A percentile compares a stretch with the other conserved stretches of the same genome.
Evolutionary conservation across 306 rosid genomes (phyloP).

Genomic region (Lathyrus sativus): DNA sequence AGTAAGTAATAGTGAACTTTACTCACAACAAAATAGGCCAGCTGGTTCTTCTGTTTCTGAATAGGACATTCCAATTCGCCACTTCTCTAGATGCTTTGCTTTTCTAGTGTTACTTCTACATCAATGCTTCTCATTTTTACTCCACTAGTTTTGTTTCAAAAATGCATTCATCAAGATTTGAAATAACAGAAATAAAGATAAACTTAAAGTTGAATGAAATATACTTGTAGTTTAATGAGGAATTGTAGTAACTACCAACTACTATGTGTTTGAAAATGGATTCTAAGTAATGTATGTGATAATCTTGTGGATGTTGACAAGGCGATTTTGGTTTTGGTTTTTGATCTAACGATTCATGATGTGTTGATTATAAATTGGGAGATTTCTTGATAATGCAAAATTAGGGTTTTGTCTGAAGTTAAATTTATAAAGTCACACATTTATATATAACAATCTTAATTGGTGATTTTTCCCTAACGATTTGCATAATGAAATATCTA

Average conservation of each 20-base stretch:
- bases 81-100: conserved; percentile 38
- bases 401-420: too few species aligned
- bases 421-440: too few species aligned
- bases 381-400: too few species aligned
- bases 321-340: too few species aligned
- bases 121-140: conserved; percentile 25
- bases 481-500: too few species aligned
- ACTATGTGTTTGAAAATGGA: background rate
- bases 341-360: too few species aligned
- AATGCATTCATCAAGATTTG: background rate
- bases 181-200: background rate
- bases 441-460: too few species aligned
- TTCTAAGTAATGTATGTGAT: too few species aligned
- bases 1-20: conserved; percentile 32
- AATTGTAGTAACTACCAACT: background rate
- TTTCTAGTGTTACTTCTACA: conserved; percentile 22
- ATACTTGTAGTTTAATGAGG: conserved; percentile 5
- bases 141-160: background rate
- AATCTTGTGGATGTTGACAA: too few species aligned
- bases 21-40: conserved; percentile 25
- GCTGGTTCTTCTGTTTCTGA: conserved; percentile 29
- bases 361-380: too few species aligned
- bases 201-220: conserved; percentile 7
- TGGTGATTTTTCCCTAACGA: too few species aligned
- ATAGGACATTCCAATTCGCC: conserved; percentile 45